Evolutionary conservation across 495 filamentous ascomycete genomes (phyloP), one percentile per base, ranked within the genome.

Genomic region (Terfezia claveryi): DNA sequence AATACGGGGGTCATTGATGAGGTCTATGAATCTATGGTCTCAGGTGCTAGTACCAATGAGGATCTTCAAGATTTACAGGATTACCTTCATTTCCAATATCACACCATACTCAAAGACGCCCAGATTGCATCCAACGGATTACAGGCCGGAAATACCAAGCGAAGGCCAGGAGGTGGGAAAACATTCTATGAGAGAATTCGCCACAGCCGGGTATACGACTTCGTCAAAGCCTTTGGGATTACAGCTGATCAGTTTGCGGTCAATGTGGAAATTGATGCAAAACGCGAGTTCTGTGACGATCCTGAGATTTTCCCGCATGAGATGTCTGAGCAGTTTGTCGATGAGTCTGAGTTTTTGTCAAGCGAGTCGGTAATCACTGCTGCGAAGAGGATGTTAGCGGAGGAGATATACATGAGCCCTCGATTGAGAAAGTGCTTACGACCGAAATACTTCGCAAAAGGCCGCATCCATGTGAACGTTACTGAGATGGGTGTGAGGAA

Each of bases 41-140:
- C 55, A 17, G 44, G 55, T 11, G 88, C 87, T 3, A 74, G 75
- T 7, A 85, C 80, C 0, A 86, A 91, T 72, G 91, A 98, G 59
- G 89, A 95, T 63, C 72, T 98, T 12, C 92, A 98, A 64, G 91
- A 98, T 68, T 68, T 98, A 14, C 88, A 95, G 62, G 91, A 98
- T 59, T 96, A 95, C 62, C 72, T 98, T 54, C 85, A 96, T 67
- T 98, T 96, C 69, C 85, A 88, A 59, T 94, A 96, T 61, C 78
- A 85, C 17, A 71, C 81, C 6, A 75, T 87, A 61, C 69, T 96
- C 38, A 85, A 85, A 61, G 87, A 95, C 58, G 71, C 77, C 8
- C 70, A 74, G 12, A 49, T 70, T 68, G 36, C 16, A 5, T 20
- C 50, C n/a, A 51, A 32, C 27, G n/a, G 57, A 64, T 38, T 55